Base-by-base conservation (phyloP, 768 basidiomycete genomes). In the Calocera viscosa region DNA sequence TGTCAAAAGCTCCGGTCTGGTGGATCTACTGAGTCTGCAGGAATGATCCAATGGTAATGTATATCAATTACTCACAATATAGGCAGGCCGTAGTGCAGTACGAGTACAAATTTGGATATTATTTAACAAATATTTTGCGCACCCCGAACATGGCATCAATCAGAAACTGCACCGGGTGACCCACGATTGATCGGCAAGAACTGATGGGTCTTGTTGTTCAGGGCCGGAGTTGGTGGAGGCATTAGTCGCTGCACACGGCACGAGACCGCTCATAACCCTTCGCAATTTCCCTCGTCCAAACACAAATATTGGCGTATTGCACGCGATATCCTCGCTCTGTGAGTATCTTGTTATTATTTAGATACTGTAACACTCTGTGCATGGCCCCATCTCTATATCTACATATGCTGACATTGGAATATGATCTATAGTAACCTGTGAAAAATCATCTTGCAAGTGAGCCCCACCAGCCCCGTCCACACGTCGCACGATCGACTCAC, bases 271-370 rank as follows among this genome's bases (percentile, higher is more conserved):
- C 22, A 12, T 16, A 16, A 16, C 11, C 53, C 53, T 60, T 60
- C 53, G 53, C 53, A 60, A 60, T 60, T 60, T 60, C 53, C 53
- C 53, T 60, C 30, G 53, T 60, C 53, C 53, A 60, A 16, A 60
- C 30, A 26, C 53, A 32, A 49, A 28, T 60, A 60, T 60, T 60
- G 53, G 53, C 53, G 16, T 60, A 28, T 19, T 16, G 53, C 53
- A 60, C 53, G 53, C 53, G 53, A 60, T 19, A 60, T 60, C 53
- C 26, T 26, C 53, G 26, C 26, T 60, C 11, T 60, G 53, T 60
- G 53, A 60, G 53, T 60, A 60, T 19, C 30, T 28, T 32, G 53
- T 22, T 22, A 19, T 10, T 32, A 60, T 10, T 28, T 60, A 28
- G 53, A 11, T 28, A 32, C 53, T 16, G 10, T 60, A 28, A 28